Conservation (phyloP, 805 yeast genomes). For the Candida qinlingensis region DNA sequence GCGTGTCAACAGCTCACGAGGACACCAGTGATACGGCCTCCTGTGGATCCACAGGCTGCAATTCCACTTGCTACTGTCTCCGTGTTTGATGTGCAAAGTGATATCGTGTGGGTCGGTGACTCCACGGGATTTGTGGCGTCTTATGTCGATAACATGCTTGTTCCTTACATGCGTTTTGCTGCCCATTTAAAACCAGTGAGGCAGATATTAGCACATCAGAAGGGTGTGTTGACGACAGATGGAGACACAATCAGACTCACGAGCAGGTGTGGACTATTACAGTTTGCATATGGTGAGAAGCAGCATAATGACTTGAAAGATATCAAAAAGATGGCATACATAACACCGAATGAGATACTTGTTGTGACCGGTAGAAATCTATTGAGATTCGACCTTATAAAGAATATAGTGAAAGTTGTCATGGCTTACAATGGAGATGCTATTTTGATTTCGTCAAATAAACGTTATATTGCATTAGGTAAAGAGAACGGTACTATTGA, state of each 20-base stretch:
- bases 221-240: constrained; percentile 56
- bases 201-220: constrained; percentile 48
- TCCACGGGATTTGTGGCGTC: constrained; percentile 38
- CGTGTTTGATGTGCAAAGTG: constrained; percentile 65
- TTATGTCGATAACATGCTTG: constrained; percentile 40
- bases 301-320: constrained; percentile 29
- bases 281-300: constrained; percentile 27
- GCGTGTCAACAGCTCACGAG: constrained; percentile 11
- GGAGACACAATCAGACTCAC: constrained; percentile 46
- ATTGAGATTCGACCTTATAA: constrained; percentile 37
- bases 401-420: constrained; percentile 30
- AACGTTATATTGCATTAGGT: constrained; percentile 54
- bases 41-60: constrained; percentile 11
- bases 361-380: constrained; percentile 39
- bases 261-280: constrained; percentile 50
- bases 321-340: constrained; percentile 26
- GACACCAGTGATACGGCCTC: constrained; percentile 21
- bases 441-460: constrained; percentile 42
- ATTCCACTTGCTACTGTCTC: constrained; percentile 23
- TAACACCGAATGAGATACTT: constrained; percentile 38
- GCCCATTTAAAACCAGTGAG: constrained; percentile 47
- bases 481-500: constrained; percentile 57
- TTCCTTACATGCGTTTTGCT: constrained; percentile 52
- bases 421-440: constrained; percentile 41
- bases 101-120: constrained; percentile 85